Conservation (phyloP, 257 asterid genomes). For the Solanum phureja region DNA sequence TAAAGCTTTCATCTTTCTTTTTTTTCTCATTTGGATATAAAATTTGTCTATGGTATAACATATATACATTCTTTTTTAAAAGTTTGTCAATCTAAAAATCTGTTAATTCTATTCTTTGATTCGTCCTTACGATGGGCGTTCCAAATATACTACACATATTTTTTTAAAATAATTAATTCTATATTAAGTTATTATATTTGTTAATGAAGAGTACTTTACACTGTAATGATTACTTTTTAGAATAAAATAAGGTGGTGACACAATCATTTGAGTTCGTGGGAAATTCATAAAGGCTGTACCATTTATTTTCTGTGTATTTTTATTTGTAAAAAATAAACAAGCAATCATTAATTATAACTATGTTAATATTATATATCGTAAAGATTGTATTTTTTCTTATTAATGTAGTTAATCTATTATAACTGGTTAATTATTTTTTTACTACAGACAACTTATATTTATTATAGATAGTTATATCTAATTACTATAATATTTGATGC, state of each 20-base stretch:
- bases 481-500: background rate
- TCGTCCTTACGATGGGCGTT: background rate
- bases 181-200: background rate
- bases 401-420: background rate
- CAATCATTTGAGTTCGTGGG: background rate
- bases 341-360: background rate
- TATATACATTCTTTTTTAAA: background rate
- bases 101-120: too few species aligned
- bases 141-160: background rate
- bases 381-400: background rate
- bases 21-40: background rate
- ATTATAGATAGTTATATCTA: background rate
- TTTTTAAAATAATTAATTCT: background rate
- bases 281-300: background rate
- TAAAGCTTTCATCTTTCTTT: background rate
- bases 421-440: background rate
- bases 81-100: background rate
- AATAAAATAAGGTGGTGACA: background rate
- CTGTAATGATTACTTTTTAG: background rate
- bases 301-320: background rate
- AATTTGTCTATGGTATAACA: background rate
- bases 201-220: background rate
- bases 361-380: background rate
- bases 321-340: background rate
- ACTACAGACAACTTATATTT: too few species aligned